Conservation (phyloP, 1,139 yeast species). For the Dujonia santamariae region DNA sequence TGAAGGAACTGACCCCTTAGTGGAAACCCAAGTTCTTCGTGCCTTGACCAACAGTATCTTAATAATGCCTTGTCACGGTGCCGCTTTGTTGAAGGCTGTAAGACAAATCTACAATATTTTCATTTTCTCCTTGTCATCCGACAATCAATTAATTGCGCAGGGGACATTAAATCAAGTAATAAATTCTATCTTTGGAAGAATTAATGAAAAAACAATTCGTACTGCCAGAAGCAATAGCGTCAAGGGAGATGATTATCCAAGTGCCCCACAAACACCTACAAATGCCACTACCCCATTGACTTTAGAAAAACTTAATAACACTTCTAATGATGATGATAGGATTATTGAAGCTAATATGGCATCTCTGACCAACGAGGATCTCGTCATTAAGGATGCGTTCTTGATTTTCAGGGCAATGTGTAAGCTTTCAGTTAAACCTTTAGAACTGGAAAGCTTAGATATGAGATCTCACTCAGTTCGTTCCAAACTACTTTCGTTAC, state of each 20-base stretch:
- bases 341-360: constrained; percentile 49
- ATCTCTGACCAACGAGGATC: constrained; percentile 54
- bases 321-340: constrained; percentile 44
- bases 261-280: no score
- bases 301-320: constrained; percentile 55
- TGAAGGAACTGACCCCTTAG: constrained; percentile 83
- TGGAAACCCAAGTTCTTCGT: constrained; percentile 89
- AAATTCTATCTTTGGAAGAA: constrained; percentile 78
- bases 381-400: constrained; percentile 85
- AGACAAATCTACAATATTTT: constrained; percentile 92
- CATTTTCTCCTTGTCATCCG: constrained; percentile 72
- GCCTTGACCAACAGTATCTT: constrained; percentile 88
- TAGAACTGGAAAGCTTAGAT: constrained; percentile 71
- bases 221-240: no score
- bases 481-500: constrained; percentile 84
- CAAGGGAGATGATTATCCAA: no score
- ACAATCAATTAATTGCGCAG: constrained; percentile 93
- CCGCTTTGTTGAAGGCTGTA: constrained; percentile 81
- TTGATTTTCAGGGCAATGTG: constrained; percentile 92
- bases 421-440: constrained; percentile 77
- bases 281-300: constrained; percentile 41
- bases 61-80: constrained; percentile 86
- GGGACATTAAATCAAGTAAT: constrained; percentile 92
- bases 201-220: constrained; percentile 32
- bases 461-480: constrained; percentile 90